Evolutionary conservation across 2,329 filamentous ascomycete genomes (phyloP).

Genomic region (Apiospora sp.): DNA sequence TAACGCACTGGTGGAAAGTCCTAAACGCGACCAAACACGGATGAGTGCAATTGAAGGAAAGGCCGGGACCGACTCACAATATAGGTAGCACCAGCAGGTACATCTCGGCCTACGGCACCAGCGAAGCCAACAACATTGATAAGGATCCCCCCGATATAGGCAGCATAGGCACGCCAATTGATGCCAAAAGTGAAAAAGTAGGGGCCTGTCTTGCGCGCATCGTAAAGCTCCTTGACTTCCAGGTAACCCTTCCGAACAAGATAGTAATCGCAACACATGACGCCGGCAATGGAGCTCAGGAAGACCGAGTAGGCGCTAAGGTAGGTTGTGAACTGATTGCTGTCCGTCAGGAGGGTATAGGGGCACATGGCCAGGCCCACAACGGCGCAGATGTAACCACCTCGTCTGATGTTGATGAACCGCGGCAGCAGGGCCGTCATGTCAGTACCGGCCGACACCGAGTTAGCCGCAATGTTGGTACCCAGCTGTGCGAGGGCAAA

Average conservation of each 20-base stretch:
- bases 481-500: slow-evolving; percentile 84
- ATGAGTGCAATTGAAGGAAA: neutral
- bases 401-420: slow-evolving; percentile 84
- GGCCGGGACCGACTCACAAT: slow-evolving; percentile 49
- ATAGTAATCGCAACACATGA: slow-evolving; percentile 91
- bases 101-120: slow-evolving; percentile 74
- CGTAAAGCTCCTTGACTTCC: slow-evolving; percentile 81
- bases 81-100: slow-evolving; percentile 82
- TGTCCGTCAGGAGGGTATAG: slow-evolving; percentile 76
- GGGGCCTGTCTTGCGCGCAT: slow-evolving; percentile 67
- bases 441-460: slow-evolving; percentile 82
- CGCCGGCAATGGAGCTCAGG: slow-evolving; percentile 91
- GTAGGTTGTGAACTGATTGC: slow-evolving; percentile 90
- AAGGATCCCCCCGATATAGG: slow-evolving; percentile 83
- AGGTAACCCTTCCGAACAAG: slow-evolving; percentile 83
- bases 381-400: slow-evolving; percentile 83
- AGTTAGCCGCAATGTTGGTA: slow-evolving; percentile 89
- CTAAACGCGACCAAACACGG: neutral
- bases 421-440: slow-evolving; percentile 82
- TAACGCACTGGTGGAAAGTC: neutral
- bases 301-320: slow-evolving; percentile 93
- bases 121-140: slow-evolving; percentile 94
- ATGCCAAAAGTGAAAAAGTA: slow-evolving; percentile 81
- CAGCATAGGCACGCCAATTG: slow-evolving; percentile 83
- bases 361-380: slow-evolving; percentile 88